These are phyloP conservation scores for Leishmania guyanensis DNA, from an alignment of 208 protist species.

Conservation along the genomic window DNA sequence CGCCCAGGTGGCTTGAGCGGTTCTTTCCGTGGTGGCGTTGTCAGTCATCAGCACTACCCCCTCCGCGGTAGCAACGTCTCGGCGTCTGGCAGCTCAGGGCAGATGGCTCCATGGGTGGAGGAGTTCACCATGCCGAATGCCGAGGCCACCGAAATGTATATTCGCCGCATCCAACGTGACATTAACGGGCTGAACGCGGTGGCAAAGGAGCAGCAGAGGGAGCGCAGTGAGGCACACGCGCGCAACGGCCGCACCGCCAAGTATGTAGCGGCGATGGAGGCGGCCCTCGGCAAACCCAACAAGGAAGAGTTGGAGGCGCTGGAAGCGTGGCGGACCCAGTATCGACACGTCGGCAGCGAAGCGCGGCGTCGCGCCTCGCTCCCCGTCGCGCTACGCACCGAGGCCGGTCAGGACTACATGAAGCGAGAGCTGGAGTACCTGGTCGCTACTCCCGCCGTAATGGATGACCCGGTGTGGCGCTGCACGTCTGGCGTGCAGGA, in stretches of 20 bases:
- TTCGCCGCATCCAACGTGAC: constrained; percentile 80
- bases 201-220: constrained; percentile 64
- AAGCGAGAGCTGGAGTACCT: constrained; percentile 38
- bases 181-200: constrained; percentile 84
- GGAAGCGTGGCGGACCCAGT: constrained; percentile 51
- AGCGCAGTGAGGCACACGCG: constrained; percentile 37
- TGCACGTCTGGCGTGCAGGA: constrained; percentile 33
- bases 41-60: background rate
- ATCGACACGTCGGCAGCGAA: constrained; percentile 41
- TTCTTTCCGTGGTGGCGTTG: background rate
- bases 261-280: constrained; percentile 24
- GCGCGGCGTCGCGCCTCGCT: constrained; percentile 39
- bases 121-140: constrained; percentile 74
- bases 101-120: constrained; percentile 15
- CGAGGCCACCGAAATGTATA: constrained; percentile 59
- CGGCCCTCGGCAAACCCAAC: constrained; percentile 30
- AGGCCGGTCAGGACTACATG: constrained; percentile 74
- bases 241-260: constrained; percentile 20
- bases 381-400: constrained; percentile 45
- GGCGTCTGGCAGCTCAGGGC: background rate
- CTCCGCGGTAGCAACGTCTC: background rate
- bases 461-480: constrained; percentile 26
- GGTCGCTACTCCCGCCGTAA: constrained; percentile 10
- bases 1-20: constrained; percentile 7
- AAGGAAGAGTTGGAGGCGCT: constrained; percentile 53